Evolutionary conservation across 768 basidiomycete genomes (phyloP).

Genomic region (Rhodotorula babjevae): DNA sequence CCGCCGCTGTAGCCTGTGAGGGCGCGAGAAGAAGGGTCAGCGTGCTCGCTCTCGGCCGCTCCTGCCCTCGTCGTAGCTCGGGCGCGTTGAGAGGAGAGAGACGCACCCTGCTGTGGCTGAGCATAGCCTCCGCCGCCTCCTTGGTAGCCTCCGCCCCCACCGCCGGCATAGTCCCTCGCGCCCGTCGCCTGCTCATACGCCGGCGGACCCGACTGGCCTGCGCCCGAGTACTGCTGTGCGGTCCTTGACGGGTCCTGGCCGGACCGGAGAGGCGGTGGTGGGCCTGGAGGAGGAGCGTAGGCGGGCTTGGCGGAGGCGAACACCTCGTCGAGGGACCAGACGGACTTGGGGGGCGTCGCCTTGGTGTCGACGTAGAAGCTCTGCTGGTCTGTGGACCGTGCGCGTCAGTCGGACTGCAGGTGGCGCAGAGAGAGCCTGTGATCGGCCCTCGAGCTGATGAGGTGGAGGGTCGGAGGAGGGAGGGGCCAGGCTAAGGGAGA

Average conservation of each 20-base stretch:
- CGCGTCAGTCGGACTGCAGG: background rate
- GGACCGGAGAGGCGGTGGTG: slow-evolving; percentile 6
- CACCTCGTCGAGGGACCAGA: slow-evolving; percentile 40
- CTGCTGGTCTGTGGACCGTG: background rate
- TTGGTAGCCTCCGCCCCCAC: background rate
- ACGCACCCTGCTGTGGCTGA: background rate
- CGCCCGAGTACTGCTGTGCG: background rate
- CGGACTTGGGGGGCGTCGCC: slow-evolving; percentile 35
- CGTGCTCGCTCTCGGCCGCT: background rate
- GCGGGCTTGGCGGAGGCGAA: background rate
- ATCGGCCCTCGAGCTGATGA: background rate
- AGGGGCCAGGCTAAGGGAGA: background rate
- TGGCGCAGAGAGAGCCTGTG: too few relatives aligned
- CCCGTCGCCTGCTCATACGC: background rate
- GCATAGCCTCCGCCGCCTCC: background rate
- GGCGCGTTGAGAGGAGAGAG: background rate
- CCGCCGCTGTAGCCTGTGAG: background rate
- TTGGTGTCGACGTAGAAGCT: slow-evolving; percentile 42
- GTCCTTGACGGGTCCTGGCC: background rate
- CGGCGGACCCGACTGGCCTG: background rate
- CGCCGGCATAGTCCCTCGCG: background rate
- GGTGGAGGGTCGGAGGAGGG: background rate
- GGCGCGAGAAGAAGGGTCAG: background rate
- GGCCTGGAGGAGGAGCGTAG: slow-evolving; percentile 29
- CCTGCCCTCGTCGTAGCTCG: too few relatives aligned